phyloP scores from a whole-genome alignment of 345 rosid species.

The Populus ilicifolia region DNA sequence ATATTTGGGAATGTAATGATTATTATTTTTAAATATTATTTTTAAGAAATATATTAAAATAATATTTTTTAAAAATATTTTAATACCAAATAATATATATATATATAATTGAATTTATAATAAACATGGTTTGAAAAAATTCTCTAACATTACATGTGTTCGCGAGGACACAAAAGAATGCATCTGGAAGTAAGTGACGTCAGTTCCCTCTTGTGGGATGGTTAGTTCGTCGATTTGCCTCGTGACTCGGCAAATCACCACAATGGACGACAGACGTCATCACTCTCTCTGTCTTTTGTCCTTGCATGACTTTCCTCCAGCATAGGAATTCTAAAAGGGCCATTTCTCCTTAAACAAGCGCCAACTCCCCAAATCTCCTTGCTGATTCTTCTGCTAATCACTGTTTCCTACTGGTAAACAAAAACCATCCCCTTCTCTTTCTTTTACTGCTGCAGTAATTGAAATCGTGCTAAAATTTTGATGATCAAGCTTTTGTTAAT shows the following conservation, averaged over 20 bases:
- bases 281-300: too few relatives aligned
- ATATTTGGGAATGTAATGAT: too few relatives aligned
- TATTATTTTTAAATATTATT: too few relatives aligned
- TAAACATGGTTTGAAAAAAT: too few relatives aligned
- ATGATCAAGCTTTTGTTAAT: neutral
- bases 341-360: neutral
- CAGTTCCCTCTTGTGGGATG: neutral
- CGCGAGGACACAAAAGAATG: neutral
- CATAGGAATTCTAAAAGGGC: neutral
- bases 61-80: too few relatives aligned
- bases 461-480: too few relatives aligned
- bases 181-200: constrained; percentile 1
- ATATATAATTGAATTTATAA: too few relatives aligned
- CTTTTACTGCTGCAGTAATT: neutral
- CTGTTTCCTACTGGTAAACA: neutral
- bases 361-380: neutral
- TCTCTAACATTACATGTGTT: too few relatives aligned
- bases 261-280: neutral
- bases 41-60: too few relatives aligned
- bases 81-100: too few relatives aligned
- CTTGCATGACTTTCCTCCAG: neutral
- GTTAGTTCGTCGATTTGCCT: neutral
- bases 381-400: neutral
- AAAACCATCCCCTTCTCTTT: neutral
- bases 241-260: constrained; percentile 12